Conservation (phyloP, 139 green algal species). For the Chlamydomonas schloesseri region DNA sequence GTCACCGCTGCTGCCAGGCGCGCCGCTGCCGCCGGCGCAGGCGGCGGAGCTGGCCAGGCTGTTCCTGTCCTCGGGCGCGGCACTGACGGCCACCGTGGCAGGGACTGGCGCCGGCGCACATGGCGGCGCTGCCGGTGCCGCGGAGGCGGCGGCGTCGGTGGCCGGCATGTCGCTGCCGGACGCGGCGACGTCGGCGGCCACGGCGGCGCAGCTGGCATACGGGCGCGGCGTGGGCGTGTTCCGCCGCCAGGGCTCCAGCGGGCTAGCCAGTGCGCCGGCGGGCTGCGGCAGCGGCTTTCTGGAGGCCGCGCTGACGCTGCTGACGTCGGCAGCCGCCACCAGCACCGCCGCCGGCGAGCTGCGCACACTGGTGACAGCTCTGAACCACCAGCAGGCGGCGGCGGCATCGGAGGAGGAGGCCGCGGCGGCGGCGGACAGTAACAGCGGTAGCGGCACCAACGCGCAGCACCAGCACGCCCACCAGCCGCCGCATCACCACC, state of each 20-base stretch:
- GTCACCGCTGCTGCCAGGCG: neutral
- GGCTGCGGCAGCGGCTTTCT: constrained; percentile 4
- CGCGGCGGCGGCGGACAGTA: too few species aligned
- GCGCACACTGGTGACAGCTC: constrained; percentile 26
- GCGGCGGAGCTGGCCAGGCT: constrained; percentile 33
- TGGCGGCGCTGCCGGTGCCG: neutral
- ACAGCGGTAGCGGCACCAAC: too few species aligned
- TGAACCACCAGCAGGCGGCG: constrained; percentile 19
- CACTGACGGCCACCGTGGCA: constrained; percentile 6
- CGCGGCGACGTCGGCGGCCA: neutral
- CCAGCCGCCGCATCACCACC: too few species aligned
- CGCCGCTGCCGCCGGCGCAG: constrained; percentile 12
- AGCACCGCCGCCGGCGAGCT: constrained; percentile 27
- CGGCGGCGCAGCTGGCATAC: constrained; percentile 10
- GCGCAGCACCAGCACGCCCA: too few species aligned
- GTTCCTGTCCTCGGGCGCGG: constrained; percentile 33
- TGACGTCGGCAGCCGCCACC: constrained; percentile 36
- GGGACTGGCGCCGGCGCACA: neutral
- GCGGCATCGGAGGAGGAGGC: neutral
- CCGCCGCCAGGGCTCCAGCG: neutral
- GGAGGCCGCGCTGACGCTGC: constrained; percentile 34
- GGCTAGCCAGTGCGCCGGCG: neutral
- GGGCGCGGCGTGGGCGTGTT: neutral
- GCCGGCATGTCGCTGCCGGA: constrained; percentile 13
- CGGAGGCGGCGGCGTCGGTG: neutral